Base-by-base conservation (phyloP, 129 eudicot species). In the Flaveria bidentis region DNA sequence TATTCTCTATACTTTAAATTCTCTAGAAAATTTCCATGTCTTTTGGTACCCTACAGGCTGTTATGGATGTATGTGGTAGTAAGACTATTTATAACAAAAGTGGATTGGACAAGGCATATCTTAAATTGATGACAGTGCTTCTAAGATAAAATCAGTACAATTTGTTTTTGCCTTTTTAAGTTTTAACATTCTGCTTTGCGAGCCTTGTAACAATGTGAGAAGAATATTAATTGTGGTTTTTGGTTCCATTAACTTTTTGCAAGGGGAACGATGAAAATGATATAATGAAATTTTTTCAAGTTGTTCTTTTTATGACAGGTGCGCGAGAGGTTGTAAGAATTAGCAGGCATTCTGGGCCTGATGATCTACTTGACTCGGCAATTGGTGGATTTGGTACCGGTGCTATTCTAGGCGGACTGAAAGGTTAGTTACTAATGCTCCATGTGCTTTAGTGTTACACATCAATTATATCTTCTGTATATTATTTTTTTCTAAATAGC, bases 301-400 rank as follows among this genome's bases (percentile, higher is more conserved):
- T 73, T 45, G 67, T 67, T 28, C 2, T 12, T 78, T 52, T 78
- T 0, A 64, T 81, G 58, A 55, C 88, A 93, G 98, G 98, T 78
- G 97, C 96, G 16, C 91, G 98, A 55, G 97, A 93, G 78, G 81
- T 93, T 65, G 90, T 88, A 55, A 90, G 91, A 88, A 84, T 84
- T 49, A 89, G 86, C 75, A 80, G 98, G 77, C 84, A 76, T 12
- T 81, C 96, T 12, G 87, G 82, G 45, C 90, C 92, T 57, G 96
- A 88, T 79, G 89, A 93, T 85, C 88, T 93, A 36, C 56, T 90
- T 69, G 92, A 91, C 82, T 93, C 96, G 12, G 89, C 86, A 46
- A 81, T 93, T 84, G 97, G 89, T 73, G 98, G 98, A 72, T 82
- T 90, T 74, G 90, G 97, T 69, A 88, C 85, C 49, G 98, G 98